phyloP scores from a whole-genome alignment of 768 basidiomycete genomes.

The Rhizopogon roseolus region DNA sequence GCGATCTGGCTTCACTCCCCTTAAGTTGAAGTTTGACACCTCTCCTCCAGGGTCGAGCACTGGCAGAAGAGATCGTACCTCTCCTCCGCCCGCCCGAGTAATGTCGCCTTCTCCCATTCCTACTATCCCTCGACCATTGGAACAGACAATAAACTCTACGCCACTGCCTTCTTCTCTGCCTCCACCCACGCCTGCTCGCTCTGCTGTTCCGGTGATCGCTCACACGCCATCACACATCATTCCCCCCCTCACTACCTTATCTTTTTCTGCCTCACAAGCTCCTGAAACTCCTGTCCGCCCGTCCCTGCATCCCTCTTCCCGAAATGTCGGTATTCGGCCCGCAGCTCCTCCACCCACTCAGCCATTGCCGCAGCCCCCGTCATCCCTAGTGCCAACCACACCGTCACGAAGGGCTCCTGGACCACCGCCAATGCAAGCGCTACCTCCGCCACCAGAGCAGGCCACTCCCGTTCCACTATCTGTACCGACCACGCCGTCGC shows the following conservation, averaged over 20 bases:
- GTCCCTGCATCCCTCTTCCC: slow-evolving; percentile 11
- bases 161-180: slow-evolving; percentile 4
- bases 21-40: slow-evolving; percentile 17
- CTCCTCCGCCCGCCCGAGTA: slow-evolving; percentile 19
- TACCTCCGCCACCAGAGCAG: slow-evolving; percentile 1
- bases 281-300: slow-evolving; percentile 6
- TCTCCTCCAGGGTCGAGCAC: slow-evolving; percentile 14
- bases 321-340: slow-evolving; percentile 24
- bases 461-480: slow-evolving; percentile 1
- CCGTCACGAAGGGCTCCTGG: neutral
- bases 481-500: neutral
- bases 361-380: slow-evolving; percentile 25
- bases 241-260: slow-evolving; percentile 15
- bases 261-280: neutral
- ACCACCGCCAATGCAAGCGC: neutral
- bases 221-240: slow-evolving; percentile 15
- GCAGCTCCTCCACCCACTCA: slow-evolving; percentile 26
- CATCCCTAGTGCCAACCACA: slow-evolving; percentile 9
- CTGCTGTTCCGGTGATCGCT: slow-evolving; percentile 1
- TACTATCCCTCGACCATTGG: slow-evolving; percentile 6
- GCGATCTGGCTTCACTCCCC: slow-evolving; percentile 22
- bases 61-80: slow-evolving; percentile 15
- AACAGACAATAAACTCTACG: slow-evolving; percentile 3
- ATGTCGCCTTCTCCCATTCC: slow-evolving; percentile 1
- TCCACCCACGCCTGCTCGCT: slow-evolving; percentile 1